These are phyloP conservation scores for Leccinum pellstonianum DNA, from an alignment of 768 basidiomycete species.

Conservation along the genomic window DNA sequence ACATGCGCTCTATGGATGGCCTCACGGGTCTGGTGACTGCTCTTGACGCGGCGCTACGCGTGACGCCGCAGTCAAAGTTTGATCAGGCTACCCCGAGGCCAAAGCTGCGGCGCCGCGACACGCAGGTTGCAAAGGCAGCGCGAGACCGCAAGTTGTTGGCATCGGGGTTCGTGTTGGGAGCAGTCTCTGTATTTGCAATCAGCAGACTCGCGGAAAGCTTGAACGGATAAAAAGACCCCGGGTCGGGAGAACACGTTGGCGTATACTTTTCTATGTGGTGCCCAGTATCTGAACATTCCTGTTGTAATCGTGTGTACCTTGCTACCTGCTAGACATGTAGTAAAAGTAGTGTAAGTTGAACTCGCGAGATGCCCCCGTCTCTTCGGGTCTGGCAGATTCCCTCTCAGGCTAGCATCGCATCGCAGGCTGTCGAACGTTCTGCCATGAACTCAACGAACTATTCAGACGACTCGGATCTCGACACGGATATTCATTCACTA, in stretches of 20 bases:
- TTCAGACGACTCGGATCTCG: not conserved
- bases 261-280: too few species aligned
- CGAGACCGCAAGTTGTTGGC: constrained; percentile 14
- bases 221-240: not conserved
- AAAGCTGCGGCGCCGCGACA: constrained; percentile 8
- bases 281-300: too few species aligned
- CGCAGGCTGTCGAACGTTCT: too few species aligned
- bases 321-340: too few species aligned
- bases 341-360: too few species aligned
- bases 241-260: too few species aligned
- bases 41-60: constrained; percentile 18
- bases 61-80: constrained; percentile 16
- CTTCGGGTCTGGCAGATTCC: too few species aligned
- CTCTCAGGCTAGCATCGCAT: too few species aligned
- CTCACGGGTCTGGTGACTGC: constrained; percentile 46
- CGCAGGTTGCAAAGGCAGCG: not conserved
- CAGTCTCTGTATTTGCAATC: not conserved
- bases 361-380: too few species aligned
- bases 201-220: not conserved
- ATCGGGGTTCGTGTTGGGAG: constrained; percentile 23
- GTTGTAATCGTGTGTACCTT: too few species aligned
- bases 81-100: constrained; percentile 16
- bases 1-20: constrained; percentile 57
- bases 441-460: not conserved
- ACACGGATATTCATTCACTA: too few species aligned